phyloP scores from a whole-genome alignment of 2,329 filamentous ascomycete genomes.

The Gnomoniopsis smithogilvyi region DNA sequence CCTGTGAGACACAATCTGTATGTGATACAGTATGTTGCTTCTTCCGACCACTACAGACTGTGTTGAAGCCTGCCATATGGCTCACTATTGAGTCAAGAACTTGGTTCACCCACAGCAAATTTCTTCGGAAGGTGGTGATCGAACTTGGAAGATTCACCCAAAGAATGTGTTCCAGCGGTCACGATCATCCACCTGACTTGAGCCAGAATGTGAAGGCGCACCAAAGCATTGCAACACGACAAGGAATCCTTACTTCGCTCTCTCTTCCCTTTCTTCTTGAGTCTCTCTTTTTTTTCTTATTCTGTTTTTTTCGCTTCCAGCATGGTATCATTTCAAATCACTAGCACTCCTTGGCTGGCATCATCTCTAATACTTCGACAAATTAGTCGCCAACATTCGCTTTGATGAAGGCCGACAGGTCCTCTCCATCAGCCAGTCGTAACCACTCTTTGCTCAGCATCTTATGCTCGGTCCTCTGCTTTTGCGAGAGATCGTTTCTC shows the following conservation, averaged over 20 bases:
- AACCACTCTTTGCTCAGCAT: constrained; percentile 27
- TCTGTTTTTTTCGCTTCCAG: neutral
- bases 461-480: constrained; percentile 18
- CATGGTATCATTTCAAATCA: neutral
- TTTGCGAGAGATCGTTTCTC: constrained; percentile 12
- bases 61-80: too few species aligned
- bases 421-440: constrained; percentile 11
- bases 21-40: too few species aligned
- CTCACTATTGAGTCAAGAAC: too few species aligned
- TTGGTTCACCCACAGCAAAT: too few species aligned
- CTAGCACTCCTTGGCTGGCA: neutral
- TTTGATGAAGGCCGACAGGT: neutral
- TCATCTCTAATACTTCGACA: neutral
- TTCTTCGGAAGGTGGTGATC: too few species aligned
- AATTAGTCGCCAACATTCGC: neutral
- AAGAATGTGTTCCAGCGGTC: neutral
- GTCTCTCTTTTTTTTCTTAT: too few species aligned
- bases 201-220: neutral
- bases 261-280: neutral
- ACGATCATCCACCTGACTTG: neutral
- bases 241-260: too few species aligned
- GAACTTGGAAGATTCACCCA: too few species aligned
- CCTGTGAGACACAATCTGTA: too few species aligned
- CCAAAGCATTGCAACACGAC: too few species aligned
- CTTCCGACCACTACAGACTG: too few species aligned